Evolutionary conservation across 1,139 yeast species (phyloP).

Genomic region (Sugiyamaella japonica): DNA sequence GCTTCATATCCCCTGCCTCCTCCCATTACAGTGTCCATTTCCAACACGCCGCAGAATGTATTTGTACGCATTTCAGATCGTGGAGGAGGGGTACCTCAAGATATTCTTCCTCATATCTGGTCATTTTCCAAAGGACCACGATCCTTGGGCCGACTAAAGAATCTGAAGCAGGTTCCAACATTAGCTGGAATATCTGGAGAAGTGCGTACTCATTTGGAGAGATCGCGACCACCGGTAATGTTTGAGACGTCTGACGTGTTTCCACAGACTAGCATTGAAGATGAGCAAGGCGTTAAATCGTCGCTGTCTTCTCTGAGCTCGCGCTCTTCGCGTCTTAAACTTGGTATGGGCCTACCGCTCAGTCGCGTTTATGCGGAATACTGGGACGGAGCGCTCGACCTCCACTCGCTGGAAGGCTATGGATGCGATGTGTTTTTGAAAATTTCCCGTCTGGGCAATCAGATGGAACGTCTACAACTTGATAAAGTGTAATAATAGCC

Average conservation of each 20-base stretch:
- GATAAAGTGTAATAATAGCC: slow-evolving; percentile 61
- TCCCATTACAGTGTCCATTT: slow-evolving; percentile 69
- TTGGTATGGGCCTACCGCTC: slow-evolving; percentile 90
- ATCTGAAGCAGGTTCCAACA: slow-evolving; percentile 41
- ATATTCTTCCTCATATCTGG: slow-evolving; percentile 67
- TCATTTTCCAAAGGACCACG: slow-evolving; percentile 55
- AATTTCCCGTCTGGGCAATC: slow-evolving; percentile 72
- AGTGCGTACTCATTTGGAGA: slow-evolving; percentile 26
- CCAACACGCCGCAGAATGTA: slow-evolving; percentile 65
- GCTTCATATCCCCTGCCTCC: slow-evolving; percentile 51
- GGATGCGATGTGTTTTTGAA: slow-evolving; percentile 87
- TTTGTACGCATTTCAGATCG: slow-evolving; percentile 80
- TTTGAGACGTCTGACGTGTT: slow-evolving; percentile 6
- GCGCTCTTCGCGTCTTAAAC: slow-evolving; percentile 68
- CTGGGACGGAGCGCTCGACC: slow-evolving; percentile 87
- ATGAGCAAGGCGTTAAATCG: slow-evolving; percentile 33
- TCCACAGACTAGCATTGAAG: slow-evolving; percentile 3
- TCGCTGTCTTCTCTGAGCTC: slow-evolving; percentile 58
- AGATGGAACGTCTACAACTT: slow-evolving; percentile 62
- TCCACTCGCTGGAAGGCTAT: slow-evolving; percentile 83
- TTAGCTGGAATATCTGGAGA: slow-evolving; percentile 39
- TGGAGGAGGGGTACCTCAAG: slow-evolving; percentile 79
- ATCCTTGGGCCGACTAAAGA: slow-evolving; percentile 34
- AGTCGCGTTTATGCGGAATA: slow-evolving; percentile 90
- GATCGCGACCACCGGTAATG: neutral